Evolutionary conservation across 805 yeast species (phyloP).

Genomic region (Saccharomycopsis sp.): DNA sequence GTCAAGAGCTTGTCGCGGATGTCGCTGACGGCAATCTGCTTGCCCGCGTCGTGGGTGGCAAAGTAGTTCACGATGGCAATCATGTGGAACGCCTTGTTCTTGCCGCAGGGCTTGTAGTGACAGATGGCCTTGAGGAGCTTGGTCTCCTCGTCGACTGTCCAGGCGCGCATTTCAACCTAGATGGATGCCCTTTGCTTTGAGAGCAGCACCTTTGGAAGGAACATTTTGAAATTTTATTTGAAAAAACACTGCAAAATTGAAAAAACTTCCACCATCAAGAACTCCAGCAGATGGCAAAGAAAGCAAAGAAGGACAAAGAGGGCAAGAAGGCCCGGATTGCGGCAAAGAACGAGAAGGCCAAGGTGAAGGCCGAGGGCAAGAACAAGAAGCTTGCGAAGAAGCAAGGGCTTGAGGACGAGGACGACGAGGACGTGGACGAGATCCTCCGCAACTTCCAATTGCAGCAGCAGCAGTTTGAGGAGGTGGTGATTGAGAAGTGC

Average conservation of each 20-base stretch:
- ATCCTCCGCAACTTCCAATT: constrained; percentile 66
- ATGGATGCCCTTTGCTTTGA: too few species aligned
- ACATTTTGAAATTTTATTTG: not conserved
- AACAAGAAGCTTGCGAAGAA: constrained; percentile 68
- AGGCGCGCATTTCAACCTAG: constrained; percentile 13
- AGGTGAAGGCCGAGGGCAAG: constrained; percentile 63
- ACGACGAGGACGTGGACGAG: constrained; percentile 79
- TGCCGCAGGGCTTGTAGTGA: constrained; percentile 21
- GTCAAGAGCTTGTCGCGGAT: constrained; percentile 48
- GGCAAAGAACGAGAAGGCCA: constrained; percentile 69
- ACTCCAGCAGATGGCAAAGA: constrained; percentile 91
- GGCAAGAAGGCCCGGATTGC: constrained; percentile 86
- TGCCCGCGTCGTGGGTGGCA: not conserved
- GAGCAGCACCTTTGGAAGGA: too few species aligned
- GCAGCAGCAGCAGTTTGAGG: constrained; percentile 73
- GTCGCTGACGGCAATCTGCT: constrained; percentile 35
- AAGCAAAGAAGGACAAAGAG: constrained; percentile 76
- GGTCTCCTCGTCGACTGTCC: constrained; percentile 19
- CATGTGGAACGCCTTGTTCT: constrained; percentile 19
- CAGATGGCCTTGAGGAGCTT: constrained; percentile 18
- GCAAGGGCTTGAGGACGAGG: constrained; percentile 67
- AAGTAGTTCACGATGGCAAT: constrained; percentile 15
- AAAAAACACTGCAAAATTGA: not conserved
- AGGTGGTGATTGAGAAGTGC: constrained; percentile 51
- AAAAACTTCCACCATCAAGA: not conserved